Evolutionary conservation across 2,329 filamentous ascomycete species (phyloP), one percentile per base, ranked within the genome.

Genomic region (Stagonosporopsis cucurbitacearum): DNA sequence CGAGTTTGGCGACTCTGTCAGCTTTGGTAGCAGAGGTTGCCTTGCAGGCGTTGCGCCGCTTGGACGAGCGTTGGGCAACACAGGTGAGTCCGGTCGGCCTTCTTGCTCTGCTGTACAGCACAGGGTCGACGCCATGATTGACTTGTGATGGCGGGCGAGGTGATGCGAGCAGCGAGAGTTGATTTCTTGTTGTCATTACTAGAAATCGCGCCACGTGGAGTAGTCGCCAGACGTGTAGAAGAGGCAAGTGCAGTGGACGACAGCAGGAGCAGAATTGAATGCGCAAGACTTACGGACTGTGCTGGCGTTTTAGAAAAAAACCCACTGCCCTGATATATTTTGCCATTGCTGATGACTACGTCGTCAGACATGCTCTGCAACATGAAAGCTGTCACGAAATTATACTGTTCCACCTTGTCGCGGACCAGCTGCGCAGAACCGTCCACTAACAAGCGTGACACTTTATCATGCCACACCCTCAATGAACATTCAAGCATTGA

Each of bases 21-120:
- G 43, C 20, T 64, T 61, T 2, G 60, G 54, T n/a, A 73, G 50
- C 1, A 71, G 60, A 45, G 70, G 70, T 30, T 56, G 65, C 32
- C 60, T 67, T 7, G 64, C 65, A 8, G 71, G 69, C 6, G 66
- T 70, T 15, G 63, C 57, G 22, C 66, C 65, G 50, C 59, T 70
- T 28, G 67, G 13, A 13, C 72, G 73, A 22, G 63, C 67, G 42
- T 74, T 74, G 39, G 72, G 73, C 30, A 75, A 66, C 47, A 66
- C 67, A 42, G 73, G 73, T 13, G 71, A 72, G 48, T 59, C 60
- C 20, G 67, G 44, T 12, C 68, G 54, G 19, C 53, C 58, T 17
- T 68, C 65, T 36, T 75, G 64, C 50, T 71, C 71, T 11, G 65
- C 58, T 5, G 64, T 71, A 53, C 73, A 75, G 53, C 73, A 75